A percentile compares a stretch with the other conserved stretches of the same genome.
These are phyloP conservation scores for Aureobasidium musti DNA, from an alignment of 2,329 filamentous ascomycete genomes.

Conservation along the genomic window DNA sequence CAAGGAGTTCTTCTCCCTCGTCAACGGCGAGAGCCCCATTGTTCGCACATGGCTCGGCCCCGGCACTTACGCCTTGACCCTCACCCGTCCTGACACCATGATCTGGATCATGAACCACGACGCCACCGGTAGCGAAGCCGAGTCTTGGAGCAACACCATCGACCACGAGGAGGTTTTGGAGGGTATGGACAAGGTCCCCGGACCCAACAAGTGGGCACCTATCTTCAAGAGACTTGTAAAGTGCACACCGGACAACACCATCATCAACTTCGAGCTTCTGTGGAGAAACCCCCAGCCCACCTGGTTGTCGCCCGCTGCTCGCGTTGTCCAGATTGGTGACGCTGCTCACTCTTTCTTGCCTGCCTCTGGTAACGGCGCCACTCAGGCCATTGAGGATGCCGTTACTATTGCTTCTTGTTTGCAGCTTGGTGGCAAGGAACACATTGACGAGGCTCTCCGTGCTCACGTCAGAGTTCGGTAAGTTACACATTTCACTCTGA, in stretches of 20 bases:
- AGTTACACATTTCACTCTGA: slow-evolving; percentile 27
- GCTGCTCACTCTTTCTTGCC: slow-evolving; percentile 51
- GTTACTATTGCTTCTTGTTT: slow-evolving; percentile 51
- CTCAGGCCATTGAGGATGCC: slow-evolving; percentile 52
- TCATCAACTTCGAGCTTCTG: slow-evolving; percentile 54
- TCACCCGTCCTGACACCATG: slow-evolving; percentile 51
- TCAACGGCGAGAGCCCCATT: slow-evolving; percentile 47
- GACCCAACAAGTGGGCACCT: slow-evolving; percentile 48
- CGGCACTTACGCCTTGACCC: slow-evolving; percentile 49
- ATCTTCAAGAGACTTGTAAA: slow-evolving; percentile 51
- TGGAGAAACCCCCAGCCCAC: slow-evolving; percentile 47
- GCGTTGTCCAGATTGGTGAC: slow-evolving; percentile 51
- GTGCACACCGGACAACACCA: slow-evolving; percentile 49
- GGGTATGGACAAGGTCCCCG: slow-evolving; percentile 50
- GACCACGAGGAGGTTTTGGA: slow-evolving; percentile 50
- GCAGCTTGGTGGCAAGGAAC: slow-evolving; percentile 48
- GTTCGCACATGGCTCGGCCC: slow-evolving; percentile 50
- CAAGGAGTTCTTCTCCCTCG: slow-evolving; percentile 51
- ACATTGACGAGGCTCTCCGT: slow-evolving; percentile 45
- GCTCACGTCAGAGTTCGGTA: slow-evolving; percentile 48
- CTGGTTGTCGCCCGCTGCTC: slow-evolving; percentile 48
- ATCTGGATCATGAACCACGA: slow-evolving; percentile 56
- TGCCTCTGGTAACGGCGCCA: slow-evolving; percentile 50
- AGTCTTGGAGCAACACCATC: slow-evolving; percentile 53
- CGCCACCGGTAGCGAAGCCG: slow-evolving; percentile 48